phyloP scores from a whole-genome alignment of 225 moss, liverwort and hornwort genomes.

The Marchantia polymorpha region DNA sequence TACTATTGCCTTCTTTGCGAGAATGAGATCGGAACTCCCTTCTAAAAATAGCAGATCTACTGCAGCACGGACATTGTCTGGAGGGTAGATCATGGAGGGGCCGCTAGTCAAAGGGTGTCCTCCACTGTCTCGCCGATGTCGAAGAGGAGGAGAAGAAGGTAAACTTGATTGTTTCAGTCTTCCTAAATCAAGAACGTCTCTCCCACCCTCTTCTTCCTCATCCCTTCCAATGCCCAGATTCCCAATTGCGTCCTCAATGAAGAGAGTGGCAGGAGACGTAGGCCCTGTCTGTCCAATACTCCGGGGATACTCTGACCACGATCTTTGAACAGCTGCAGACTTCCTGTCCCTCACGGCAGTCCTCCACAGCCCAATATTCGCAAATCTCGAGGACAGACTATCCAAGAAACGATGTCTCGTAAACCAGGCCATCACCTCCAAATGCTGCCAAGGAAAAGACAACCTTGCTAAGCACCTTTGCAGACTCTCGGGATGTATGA shows the following conservation, averaged over 20 bases:
- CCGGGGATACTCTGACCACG: slow-evolving; percentile 56
- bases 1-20: slow-evolving; percentile 96
- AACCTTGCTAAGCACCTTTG: not conserved
- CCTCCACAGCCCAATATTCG: slow-evolving; percentile 64
- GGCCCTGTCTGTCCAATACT: slow-evolving; percentile 55
- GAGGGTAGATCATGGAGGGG: slow-evolving; percentile 52
- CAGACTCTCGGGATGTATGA: not conserved
- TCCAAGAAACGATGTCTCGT: slow-evolving; percentile 80
- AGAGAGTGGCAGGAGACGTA: slow-evolving; percentile 65
- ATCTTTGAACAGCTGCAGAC: slow-evolving; percentile 70
- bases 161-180: slow-evolving; percentile 57
- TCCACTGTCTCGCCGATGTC: slow-evolving; percentile 54
- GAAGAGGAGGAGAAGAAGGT: slow-evolving; percentile 53
- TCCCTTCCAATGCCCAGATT: slow-evolving; percentile 72
- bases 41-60: slow-evolving; percentile 89
- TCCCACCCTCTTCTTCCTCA: slow-evolving; percentile 54
- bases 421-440: slow-evolving; percentile 98
- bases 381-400: slow-evolving; percentile 59
- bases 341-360: slow-evolving; percentile 68
- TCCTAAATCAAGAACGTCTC: slow-evolving; percentile 63
- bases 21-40: slow-evolving; percentile 85
- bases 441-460: slow-evolving; percentile 54
- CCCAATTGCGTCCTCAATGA: slow-evolving; percentile 89
- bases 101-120: slow-evolving; percentile 43
- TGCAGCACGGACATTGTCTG: slow-evolving; percentile 74